phyloP scores from a whole-genome alignment of 1,139 yeast species.

The Lipomyces yarrowii region DNA sequence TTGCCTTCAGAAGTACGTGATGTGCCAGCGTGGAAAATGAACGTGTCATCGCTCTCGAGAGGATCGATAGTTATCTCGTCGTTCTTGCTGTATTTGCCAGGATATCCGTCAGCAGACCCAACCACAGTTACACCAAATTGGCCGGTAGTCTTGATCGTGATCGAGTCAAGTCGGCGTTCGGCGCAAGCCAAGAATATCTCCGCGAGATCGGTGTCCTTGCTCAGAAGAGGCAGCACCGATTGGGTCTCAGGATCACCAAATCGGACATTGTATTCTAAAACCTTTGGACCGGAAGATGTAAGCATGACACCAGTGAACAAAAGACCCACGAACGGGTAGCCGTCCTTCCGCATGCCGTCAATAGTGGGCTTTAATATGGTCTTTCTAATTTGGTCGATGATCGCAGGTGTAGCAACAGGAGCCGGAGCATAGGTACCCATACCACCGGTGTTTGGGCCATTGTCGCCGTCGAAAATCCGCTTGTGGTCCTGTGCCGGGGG shows the following conservation, averaged over 20 bases:
- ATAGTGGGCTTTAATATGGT: slow-evolving; percentile 86
- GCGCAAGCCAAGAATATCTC: slow-evolving; percentile 92
- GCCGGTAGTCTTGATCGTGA: slow-evolving; percentile 62
- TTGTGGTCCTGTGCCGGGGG: slow-evolving; percentile 99
- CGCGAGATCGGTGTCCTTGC: slow-evolving; percentile 85
- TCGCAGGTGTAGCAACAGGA: slow-evolving; percentile 76
- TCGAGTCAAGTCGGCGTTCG: slow-evolving; percentile 90
- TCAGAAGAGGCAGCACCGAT: slow-evolving; percentile 84
- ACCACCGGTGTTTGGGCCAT: slow-evolving; percentile 97
- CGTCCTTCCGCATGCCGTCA: slow-evolving; percentile 95
- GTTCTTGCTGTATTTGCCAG: slow-evolving; percentile 82
- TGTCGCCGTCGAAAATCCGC: slow-evolving; percentile 89
- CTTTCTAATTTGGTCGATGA: slow-evolving; percentile 68
- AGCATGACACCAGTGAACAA: slow-evolving; percentile 97
- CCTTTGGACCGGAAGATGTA: slow-evolving; percentile 83
- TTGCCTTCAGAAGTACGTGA: slow-evolving; percentile 52
- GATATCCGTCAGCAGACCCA: slow-evolving; percentile 96
- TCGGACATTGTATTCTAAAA: slow-evolving; percentile 93
- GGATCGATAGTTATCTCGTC: slow-evolving; percentile 70
- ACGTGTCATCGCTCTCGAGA: slow-evolving; percentile 47
- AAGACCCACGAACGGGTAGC: slow-evolving; percentile 93
- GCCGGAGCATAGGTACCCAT: slow-evolving; percentile 99
- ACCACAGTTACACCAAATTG: slow-evolving; percentile 88
- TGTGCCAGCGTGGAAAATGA: slow-evolving; percentile 96
- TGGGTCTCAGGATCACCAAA: slow-evolving; percentile 99